Percentiles rank a stretch among this genome's conserved stretches.
phyloP scores from a whole-genome alignment of 345 rosid genomes.

The Acer campestre region DNA sequence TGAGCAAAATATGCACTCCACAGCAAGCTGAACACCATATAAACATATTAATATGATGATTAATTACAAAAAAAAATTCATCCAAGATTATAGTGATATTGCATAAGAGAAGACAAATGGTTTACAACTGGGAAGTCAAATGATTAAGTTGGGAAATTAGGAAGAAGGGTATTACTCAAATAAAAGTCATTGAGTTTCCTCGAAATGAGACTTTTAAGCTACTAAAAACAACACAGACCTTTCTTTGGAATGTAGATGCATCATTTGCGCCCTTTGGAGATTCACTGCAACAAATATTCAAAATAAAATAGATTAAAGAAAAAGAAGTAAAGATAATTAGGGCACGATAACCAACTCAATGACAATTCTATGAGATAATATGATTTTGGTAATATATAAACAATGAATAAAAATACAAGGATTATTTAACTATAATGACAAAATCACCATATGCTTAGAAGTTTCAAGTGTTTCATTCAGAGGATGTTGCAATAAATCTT shows the following conservation, averaged over 20 bases:
- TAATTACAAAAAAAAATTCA: background rate
- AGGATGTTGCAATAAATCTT: background rate
- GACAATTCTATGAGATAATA: background rate
- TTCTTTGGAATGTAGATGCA: slow-evolving; percentile 97
- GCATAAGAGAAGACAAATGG: background rate
- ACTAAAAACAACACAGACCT: slow-evolving; percentile 49
- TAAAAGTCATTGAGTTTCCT: background rate
- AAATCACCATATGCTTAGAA: background rate
- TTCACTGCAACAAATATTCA: slow-evolving; percentile 62
- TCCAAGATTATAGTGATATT: background rate
- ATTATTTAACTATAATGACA: background rate
- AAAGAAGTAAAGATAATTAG: background rate
- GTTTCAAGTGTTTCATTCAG: slow-evolving; percentile 1
- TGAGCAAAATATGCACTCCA: slow-evolving; percentile 99
- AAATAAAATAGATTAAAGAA: slow-evolving; percentile 8
- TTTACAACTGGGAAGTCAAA: background rate
- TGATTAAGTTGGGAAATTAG: background rate
- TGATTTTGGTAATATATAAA: background rate
- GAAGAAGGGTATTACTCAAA: background rate
- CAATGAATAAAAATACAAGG: background rate
- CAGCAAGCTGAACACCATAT: slow-evolving; percentile 75
- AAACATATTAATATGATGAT: slow-evolving; percentile 25
- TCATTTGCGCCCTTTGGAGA: slow-evolving; percentile 97
- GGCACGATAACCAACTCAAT: background rate
- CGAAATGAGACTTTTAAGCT: background rate